Conservation (phyloP, 164 flowering plant genomes). For the Nymphaea thermarum region DNA sequence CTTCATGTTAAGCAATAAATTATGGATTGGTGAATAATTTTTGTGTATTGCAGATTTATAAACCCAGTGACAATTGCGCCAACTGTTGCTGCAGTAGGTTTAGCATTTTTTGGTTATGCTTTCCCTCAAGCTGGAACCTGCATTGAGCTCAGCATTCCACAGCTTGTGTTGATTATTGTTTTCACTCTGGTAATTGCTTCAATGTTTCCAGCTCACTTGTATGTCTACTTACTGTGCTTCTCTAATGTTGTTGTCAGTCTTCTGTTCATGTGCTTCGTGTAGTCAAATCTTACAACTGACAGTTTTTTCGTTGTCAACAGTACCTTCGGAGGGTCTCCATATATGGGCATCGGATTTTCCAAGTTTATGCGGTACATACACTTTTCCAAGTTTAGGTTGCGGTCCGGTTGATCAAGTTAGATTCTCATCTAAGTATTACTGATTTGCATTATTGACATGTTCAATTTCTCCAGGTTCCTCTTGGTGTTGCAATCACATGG, state of each 20-base stretch:
- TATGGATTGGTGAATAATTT: too few species aligned
- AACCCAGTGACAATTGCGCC: conserved; percentile 92
- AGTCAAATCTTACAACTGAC: not conserved
- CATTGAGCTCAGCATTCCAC: conserved; percentile 76
- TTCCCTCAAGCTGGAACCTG: conserved; percentile 92
- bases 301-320: conserved; percentile 22
- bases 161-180: conserved; percentile 56
- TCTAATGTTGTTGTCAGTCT: not conserved
- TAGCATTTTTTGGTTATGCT: conserved; percentile 88
- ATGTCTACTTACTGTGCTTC: not conserved
- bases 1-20: too few species aligned
- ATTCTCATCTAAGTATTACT: not conserved
- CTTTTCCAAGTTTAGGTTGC: not conserved
- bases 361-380: conserved; percentile 70
- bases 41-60: conserved; percentile 45
- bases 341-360: conserved; percentile 58
- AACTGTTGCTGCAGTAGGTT: conserved; percentile 86
- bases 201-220: not conserved
- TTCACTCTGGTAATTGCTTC: conserved; percentile 54
- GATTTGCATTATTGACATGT: not conserved
- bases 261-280: not conserved
- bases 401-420: not conserved
- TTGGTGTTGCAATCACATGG: conserved; percentile 69
- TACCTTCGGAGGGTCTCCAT: conserved; percentile 78
- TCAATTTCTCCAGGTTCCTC: conserved; percentile 60